Percentiles rank a stretch among this genome's conserved stretches.
Evolutionary conservation across 1,284 basidiomycete genomes (phyloP).

Genomic region (Cryptococcus hybrid): DNA sequence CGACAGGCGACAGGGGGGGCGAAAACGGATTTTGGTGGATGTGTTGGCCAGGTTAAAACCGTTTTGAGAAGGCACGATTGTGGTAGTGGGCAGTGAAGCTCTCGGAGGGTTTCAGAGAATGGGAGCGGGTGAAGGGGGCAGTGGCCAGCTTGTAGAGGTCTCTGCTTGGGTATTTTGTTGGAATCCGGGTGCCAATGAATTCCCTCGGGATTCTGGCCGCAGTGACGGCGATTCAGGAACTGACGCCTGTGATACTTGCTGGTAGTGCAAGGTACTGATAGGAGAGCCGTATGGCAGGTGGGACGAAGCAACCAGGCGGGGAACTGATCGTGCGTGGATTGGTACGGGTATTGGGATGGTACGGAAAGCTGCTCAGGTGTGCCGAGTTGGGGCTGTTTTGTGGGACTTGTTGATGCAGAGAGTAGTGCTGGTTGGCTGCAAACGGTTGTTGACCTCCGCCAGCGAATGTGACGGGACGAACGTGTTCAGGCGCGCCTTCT

Average conservation of each 20-base stretch:
- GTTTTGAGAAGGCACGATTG: not conserved
- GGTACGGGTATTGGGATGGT: not conserved
- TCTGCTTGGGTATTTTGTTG: not conserved
- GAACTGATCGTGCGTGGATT: not conserved
- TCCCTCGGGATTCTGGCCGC: not conserved
- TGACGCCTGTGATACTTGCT: too few relatives aligned
- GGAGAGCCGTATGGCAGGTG: not conserved
- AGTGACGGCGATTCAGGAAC: not conserved
- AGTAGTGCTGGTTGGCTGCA: not conserved
- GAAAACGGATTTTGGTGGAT: conserved; percentile 23
- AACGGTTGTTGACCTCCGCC: not conserved
- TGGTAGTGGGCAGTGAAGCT: not conserved
- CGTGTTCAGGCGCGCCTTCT: not conserved
- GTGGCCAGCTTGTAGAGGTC: not conserved
- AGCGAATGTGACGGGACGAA: too few relatives aligned
- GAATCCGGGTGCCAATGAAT: not conserved
- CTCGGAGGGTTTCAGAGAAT: not conserved
- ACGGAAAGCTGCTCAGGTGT: not conserved
- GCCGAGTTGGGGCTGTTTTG: not conserved
- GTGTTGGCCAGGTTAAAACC: not conserved
- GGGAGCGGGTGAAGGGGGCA: not conserved
- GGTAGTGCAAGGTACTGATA: not conserved
- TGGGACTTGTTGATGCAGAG: not conserved
- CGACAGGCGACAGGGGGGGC: not conserved
- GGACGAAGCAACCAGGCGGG: not conserved